A percentile compares a stretch with the other conserved stretches of the same genome.
phyloP scores from a whole-genome alignment of 495 filamentous ascomycete species.

The Bombardia bombarda region DNA sequence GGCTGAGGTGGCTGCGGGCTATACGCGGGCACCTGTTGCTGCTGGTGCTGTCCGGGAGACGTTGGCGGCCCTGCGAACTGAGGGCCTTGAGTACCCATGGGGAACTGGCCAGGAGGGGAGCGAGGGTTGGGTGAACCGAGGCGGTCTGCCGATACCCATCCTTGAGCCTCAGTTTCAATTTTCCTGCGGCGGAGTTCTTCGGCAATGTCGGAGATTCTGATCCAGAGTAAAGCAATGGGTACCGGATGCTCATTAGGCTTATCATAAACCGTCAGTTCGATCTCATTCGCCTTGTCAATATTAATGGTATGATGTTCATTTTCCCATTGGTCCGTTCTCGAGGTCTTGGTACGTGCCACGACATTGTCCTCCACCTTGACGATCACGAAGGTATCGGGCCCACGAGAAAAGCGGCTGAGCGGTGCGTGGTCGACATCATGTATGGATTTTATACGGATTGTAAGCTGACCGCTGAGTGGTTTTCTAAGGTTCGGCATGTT shows the following conservation, averaged over 20 bases:
- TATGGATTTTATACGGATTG: conserved; percentile 77
- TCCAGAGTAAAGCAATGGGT: conserved; percentile 92
- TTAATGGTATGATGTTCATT: conserved; percentile 84
- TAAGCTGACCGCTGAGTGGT: conserved; percentile 81
- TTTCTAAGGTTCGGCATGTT: conserved; percentile 92
- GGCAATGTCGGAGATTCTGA: conserved; percentile 92
- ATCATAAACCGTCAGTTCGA: conserved; percentile 96
- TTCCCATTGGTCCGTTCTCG: conserved; percentile 82
- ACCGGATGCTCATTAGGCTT: conserved; percentile 82
- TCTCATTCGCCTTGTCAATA: conserved; percentile 97
- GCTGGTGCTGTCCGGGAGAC: conserved; percentile 21
- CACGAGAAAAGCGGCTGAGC: conserved; percentile 74
- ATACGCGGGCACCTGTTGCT: conserved; percentile 9
- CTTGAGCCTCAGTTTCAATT: conserved; percentile 83
- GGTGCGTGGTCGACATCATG: conserved; percentile 93
- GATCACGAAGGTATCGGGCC: conserved; percentile 89
- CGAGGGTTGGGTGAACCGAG: conserved; percentile 60
- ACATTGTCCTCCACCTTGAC: conserved; percentile 94
- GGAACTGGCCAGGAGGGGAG: conserved; percentile 42
- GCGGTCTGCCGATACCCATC: conserved; percentile 95
- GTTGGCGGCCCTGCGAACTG: conserved; percentile 34
- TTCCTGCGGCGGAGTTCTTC: conserved; percentile 97
- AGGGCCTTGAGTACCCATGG: conserved; percentile 39
- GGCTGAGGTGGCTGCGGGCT: conserved; percentile 19
- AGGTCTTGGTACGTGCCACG: conserved; percentile 79